Conservation (phyloP, 202 grass and related monocot species). For the Elaeis oleifera region DNA sequence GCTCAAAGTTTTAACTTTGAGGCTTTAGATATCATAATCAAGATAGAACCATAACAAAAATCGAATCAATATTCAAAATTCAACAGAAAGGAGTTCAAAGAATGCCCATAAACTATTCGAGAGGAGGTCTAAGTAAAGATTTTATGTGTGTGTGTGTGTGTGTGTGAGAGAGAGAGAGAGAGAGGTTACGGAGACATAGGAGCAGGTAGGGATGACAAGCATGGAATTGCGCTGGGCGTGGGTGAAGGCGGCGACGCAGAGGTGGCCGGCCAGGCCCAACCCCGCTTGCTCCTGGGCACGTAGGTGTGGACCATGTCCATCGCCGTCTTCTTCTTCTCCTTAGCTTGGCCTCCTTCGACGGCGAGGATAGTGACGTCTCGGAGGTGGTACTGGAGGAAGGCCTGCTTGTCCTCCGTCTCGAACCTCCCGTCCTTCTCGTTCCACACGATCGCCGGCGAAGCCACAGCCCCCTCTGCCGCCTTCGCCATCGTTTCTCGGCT, state of each 20-base stretch:
- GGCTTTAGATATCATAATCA: too few species aligned
- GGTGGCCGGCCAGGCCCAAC: conserved; percentile 59
- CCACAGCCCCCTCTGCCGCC: background rate
- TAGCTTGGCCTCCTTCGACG: background rate
- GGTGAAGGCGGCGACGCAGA: conserved; percentile 64
- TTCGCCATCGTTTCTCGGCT: background rate
- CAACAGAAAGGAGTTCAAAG: too few species aligned
- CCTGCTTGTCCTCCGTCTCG: conserved; percentile 52
- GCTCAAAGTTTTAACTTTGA: too few species aligned
- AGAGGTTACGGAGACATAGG: conserved; percentile 54
- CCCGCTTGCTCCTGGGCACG: conserved; percentile 68
- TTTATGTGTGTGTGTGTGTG: too few species aligned
- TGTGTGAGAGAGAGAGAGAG: too few species aligned
- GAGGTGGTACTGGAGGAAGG: conserved; percentile 64
- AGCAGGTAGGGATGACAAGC: conserved; percentile 66
- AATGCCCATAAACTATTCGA: too few species aligned
- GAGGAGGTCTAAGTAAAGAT: too few species aligned
- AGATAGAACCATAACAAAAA: too few species aligned
- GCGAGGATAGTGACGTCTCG: background rate
- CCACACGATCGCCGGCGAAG: conserved; percentile 28
- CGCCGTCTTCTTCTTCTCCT: conserved; percentile 16
- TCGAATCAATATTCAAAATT: too few species aligned
- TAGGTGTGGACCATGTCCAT: conserved; percentile 89
- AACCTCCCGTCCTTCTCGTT: conserved; percentile 45
- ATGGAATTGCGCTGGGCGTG: conserved; percentile 37